Evolutionary conservation across 345 rosid genomes (phyloP), one percentile per base, ranked within the genome.

Genomic region (Trapa bicornis): DNA sequence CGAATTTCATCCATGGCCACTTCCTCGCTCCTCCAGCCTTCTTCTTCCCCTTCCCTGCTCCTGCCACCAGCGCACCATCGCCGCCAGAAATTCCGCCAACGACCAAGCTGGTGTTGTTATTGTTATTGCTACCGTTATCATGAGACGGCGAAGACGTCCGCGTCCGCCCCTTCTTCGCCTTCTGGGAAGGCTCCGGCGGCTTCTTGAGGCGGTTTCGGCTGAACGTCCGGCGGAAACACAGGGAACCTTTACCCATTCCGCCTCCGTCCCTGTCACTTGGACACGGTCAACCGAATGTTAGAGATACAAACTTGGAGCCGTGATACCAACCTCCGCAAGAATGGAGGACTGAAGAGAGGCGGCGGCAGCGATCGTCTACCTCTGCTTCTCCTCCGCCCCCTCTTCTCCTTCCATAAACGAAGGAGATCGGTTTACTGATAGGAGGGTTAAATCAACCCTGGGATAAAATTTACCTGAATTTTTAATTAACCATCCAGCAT

Each of bases 1-100:
- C 97, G 64, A 86, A 83, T 76, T 87, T 81, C 98, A 87, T 88
- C 98, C 98, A 93, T 38, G 87, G 82, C 98, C 98, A 93, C 58
- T 87, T 80, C 82, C 91, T 86, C 16, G 93, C 83, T 45, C 98
- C 98, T 6, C 83, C 89, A 11, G 83, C 81, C 86, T 88, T 94
- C 92, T 89, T 92, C 85, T 93, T 93, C 74, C 71, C 80, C 81
- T 86, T 90, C 43, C 80, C 70, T 71, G 82, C 54, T 50, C 54
- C 54, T 50, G 65, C 50, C 61, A 29, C 67, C 29, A 71, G 79
- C 15, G 70, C 81, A 4, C 73, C 15, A 67, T 52, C 42, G 77
- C 72, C 57, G 80, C 77, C 60, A 48, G 61, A 43, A 38, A 47
- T 72, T 52, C 32, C 41, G 33, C 37, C 22, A 65, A 62, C 70